These are phyloP conservation scores for Astrephomene gubernaculifera DNA, from an alignment of 139 green algal species.

Conservation along the genomic window DNA sequence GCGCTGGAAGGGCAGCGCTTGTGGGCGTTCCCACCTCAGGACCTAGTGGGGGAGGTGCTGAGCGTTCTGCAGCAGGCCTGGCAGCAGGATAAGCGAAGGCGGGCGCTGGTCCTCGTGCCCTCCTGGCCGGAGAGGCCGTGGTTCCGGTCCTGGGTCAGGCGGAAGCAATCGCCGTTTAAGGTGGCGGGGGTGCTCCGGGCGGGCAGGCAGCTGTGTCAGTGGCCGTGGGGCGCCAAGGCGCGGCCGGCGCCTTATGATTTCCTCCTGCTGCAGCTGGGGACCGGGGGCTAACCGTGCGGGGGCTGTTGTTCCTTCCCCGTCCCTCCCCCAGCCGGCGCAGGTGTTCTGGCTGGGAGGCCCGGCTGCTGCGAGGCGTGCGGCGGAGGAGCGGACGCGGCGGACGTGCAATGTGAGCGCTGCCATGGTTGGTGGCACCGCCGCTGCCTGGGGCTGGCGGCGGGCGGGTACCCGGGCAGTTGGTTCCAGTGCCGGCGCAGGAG, in stretches of 20 bases:
- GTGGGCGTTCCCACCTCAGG: conserved; percentile 25
- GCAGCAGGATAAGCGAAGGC: not conserved
- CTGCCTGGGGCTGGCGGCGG: not conserved
- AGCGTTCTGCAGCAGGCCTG: not conserved
- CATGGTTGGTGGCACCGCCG: not conserved
- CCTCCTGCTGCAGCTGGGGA: not conserved
- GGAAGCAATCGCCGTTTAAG: no score
- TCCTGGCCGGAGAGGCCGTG: not conserved
- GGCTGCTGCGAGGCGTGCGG: no score
- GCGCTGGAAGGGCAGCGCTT: conserved; percentile 9
- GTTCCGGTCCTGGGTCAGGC: not conserved
- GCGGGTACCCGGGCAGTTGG: not conserved
- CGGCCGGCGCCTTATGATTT: not conserved
- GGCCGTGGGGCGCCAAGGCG: not conserved
- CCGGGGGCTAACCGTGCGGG: no score
- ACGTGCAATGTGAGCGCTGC: not conserved
- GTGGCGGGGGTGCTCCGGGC: not conserved
- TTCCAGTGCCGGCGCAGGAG: not conserved
- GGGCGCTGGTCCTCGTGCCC: conserved; percentile 22
- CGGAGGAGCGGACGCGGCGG: not conserved
- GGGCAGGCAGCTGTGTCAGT: not conserved
- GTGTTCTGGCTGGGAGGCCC: no score
- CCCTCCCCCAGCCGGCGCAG: no score
- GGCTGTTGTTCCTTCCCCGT: no score
- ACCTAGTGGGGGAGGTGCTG: not conserved